phyloP scores from a whole-genome alignment of 2,329 filamentous ascomycete genomes.

The Dendryphion nanum region DNA sequence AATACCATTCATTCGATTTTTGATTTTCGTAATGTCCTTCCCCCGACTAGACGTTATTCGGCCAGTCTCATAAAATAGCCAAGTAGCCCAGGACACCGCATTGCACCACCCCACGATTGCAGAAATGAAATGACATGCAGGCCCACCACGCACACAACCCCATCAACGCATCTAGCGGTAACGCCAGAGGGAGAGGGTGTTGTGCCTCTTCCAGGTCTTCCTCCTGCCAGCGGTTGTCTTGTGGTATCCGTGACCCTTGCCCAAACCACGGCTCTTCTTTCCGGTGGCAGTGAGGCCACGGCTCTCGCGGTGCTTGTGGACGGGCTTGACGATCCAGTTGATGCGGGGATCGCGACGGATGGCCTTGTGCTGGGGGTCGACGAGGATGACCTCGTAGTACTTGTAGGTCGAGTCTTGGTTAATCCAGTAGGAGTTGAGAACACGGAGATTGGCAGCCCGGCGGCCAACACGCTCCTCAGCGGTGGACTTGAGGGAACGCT shows the following conservation, averaged over 20 bases:
- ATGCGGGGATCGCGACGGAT: constrained; percentile 98
- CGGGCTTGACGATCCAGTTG: constrained; percentile 99
- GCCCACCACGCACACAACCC: constrained; percentile 26
- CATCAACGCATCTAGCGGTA: constrained; percentile 69
- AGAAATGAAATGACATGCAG: constrained; percentile 30
- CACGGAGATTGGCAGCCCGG: constrained; percentile 97
- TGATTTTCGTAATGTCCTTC: constrained; percentile 23
- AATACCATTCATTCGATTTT: constrained; percentile 30
- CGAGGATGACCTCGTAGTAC: constrained; percentile 99
- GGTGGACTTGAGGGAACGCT: constrained; percentile 95
- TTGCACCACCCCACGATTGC: constrained; percentile 35
- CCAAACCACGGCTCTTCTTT: constrained; percentile 99
- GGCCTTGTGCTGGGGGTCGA: constrained; percentile 99
- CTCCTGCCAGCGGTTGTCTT: constrained; percentile 95
- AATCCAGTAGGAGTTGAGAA: constrained; percentile 99
- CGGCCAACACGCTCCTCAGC: constrained; percentile 99
- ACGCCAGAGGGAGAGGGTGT: constrained; percentile 98
- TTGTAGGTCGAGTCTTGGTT: constrained; percentile 99
- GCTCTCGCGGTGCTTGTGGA: constrained; percentile 99
- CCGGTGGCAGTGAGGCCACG: constrained; percentile 97
- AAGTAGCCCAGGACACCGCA: constrained; percentile 32
- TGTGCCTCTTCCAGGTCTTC: constrained; percentile 99
- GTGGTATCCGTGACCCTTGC: constrained; percentile 99
- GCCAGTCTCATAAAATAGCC: constrained; percentile 20
- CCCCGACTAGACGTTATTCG: constrained; percentile 17